A percentile compares a stretch with the other conserved stretches of the same genome.
These are phyloP conservation scores for Jaltomata sinuosa DNA, from an alignment of 257 asterid genomes.

Conservation along the genomic window DNA sequence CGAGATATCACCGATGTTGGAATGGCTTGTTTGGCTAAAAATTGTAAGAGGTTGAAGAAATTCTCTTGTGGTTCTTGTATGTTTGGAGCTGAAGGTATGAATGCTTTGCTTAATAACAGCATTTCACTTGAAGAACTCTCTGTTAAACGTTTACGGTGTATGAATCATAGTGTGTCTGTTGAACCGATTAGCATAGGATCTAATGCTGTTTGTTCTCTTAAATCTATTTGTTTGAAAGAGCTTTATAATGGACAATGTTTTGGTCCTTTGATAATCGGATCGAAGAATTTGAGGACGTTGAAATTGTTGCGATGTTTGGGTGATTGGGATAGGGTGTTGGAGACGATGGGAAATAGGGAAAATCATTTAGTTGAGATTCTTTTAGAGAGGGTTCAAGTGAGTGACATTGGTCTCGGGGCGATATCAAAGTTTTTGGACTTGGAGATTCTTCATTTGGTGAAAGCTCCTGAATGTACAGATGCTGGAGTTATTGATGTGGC, in stretches of 20 bases:
- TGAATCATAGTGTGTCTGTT: conserved; percentile 34
- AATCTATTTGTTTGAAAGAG: conserved; percentile 63
- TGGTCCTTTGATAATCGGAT: conserved; percentile 49
- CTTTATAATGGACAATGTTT: conserved; percentile 67
- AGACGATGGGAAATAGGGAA: conserved; percentile 26
- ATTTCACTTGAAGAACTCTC: conserved; percentile 56
- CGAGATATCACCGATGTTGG: conserved; percentile 58
- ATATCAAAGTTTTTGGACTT: conserved; percentile 40
- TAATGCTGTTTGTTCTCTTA: conserved; percentile 34
- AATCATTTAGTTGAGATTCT: conserved; percentile 53
- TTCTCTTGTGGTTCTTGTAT: conserved; percentile 65
- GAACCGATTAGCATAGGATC: conserved; percentile 63
- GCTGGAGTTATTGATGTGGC: conserved; percentile 58
- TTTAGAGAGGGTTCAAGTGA: conserved; percentile 72
- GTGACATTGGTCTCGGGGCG: conserved; percentile 53
- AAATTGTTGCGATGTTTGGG: conserved; percentile 67
- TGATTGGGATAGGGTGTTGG: conserved; percentile 67
- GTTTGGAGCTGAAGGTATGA: conserved; percentile 83
- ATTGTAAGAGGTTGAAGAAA: conserved; percentile 49
- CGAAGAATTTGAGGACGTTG: conserved; percentile 46
- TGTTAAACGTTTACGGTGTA: conserved; percentile 61
- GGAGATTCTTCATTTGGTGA: conserved; percentile 66
- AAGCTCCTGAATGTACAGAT: conserved; percentile 62
- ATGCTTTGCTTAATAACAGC: conserved; percentile 50
- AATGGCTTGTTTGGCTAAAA: conserved; percentile 42